A percentile compares a stretch with the other conserved stretches of the same genome.
Evolutionary conservation across 2,329 filamentous ascomycete species (phyloP).

Genomic region (Talaromyces marneffei): DNA sequence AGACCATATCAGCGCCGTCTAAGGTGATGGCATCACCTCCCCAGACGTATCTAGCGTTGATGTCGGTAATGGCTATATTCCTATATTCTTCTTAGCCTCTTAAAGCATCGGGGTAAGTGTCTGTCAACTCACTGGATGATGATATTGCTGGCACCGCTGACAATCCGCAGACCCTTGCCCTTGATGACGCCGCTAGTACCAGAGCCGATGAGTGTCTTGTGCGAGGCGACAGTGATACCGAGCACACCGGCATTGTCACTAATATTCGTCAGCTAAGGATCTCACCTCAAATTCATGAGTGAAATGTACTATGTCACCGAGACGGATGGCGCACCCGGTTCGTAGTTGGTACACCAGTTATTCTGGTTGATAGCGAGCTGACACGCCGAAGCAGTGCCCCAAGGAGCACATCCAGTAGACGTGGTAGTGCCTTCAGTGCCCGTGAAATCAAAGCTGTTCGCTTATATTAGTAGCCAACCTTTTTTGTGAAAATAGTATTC

Average conservation of each 20-base stretch:
- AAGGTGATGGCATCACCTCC: conserved; percentile 55
- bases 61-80: conserved; percentile 51
- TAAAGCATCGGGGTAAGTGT: background rate
- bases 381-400: conserved; percentile 49
- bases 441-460: conserved; percentile 46
- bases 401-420: conserved; percentile 54
- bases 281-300: background rate
- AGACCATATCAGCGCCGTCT: conserved; percentile 38
- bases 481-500: background rate
- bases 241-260: conserved; percentile 47
- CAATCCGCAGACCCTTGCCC: conserved; percentile 52
- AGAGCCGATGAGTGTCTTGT: conserved; percentile 54
- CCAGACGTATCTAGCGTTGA: conserved; percentile 57
- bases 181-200: conserved; percentile 51
- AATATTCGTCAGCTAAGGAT: background rate
- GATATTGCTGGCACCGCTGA: conserved; percentile 47
- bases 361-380: conserved; percentile 58
- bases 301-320: conserved; percentile 38
- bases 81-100: background rate
- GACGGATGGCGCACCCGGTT: conserved; percentile 47
- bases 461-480: background rate
- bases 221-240: conserved; percentile 50
- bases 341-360: conserved; percentile 55
- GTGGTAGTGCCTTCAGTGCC: conserved; percentile 48
- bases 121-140: conserved; percentile 46